A percentile compares a stretch with the other conserved stretches of the same genome.
Conservation (phyloP, 202 grass and related monocot genomes). For the Elaeis oleifera region DNA sequence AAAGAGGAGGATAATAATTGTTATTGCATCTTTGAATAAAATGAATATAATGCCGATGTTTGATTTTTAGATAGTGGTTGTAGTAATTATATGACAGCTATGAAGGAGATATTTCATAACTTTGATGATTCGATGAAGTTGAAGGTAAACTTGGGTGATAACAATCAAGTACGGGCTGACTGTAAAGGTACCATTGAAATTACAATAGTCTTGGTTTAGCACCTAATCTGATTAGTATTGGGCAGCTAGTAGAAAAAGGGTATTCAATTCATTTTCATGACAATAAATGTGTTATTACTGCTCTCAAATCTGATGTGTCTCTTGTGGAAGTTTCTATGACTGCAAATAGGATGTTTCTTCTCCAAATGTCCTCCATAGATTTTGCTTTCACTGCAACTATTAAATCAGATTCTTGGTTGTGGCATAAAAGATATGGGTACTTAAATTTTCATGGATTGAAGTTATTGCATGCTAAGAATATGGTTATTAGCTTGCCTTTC, state of each 20-base stretch:
- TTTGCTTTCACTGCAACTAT: no score
- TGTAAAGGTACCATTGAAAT: neutral
- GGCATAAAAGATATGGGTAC: slow-evolving; percentile 1
- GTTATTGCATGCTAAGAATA: neutral
- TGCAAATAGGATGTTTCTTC: neutral
- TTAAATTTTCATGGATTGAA: neutral
- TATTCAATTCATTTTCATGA: slow-evolving; percentile 5
- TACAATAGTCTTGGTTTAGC: neutral
- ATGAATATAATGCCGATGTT: neutral
- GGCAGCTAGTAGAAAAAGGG: neutral
- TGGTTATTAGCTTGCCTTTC: neutral
- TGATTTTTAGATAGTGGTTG: neutral
- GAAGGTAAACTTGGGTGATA: no score
- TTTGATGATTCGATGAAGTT: neutral
- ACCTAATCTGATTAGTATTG: neutral
- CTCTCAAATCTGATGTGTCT: no score
- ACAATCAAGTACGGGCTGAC: neutral
- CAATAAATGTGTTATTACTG: neutral
- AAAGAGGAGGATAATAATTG: no score
- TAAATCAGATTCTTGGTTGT: neutral
- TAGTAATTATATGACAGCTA: neutral
- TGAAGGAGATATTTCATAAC: neutral
- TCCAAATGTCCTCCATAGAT: neutral
- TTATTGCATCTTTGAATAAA: no score
- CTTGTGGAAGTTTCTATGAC: neutral